Conservation (phyloP, 2,329 filamentous ascomycete species). For the Curvularia sp. region DNA sequence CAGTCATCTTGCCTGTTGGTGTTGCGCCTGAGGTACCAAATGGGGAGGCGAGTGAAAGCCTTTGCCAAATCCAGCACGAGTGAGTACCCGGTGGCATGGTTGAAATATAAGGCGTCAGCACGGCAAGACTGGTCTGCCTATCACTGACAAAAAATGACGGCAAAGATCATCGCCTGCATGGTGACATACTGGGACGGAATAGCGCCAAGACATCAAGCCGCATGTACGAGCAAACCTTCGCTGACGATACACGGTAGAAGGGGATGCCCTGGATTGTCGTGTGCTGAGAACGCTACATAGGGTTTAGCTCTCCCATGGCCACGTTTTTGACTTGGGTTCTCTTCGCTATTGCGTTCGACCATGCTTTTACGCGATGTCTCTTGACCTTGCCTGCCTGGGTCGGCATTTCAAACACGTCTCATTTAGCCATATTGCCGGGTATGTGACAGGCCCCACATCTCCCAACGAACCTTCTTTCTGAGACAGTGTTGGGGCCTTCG, state of each 20-base stretch:
- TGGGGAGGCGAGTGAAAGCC: constrained; percentile 4
- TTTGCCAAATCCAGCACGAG: constrained; percentile 4
- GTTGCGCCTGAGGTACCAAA: constrained; percentile 4
- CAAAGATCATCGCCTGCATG: constrained; percentile 2
- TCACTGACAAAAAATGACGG: background rate
- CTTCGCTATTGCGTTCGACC: constrained; percentile 2
- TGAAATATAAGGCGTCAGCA: constrained; percentile 11
- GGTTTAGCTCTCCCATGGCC: constrained; percentile 8
- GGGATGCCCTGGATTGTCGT: background rate
- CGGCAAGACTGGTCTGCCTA: constrained; percentile 12
- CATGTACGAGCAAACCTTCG: background rate
- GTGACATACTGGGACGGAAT: background rate
- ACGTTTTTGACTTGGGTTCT: constrained; percentile 8
- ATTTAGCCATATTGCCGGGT: constrained; percentile 23
- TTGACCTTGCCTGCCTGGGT: constrained; percentile 10
- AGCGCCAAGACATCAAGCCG: constrained; percentile 5
- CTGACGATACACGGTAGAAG: constrained; percentile 8
- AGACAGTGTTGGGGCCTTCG: constrained; percentile 2
- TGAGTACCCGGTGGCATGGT: constrained; percentile 4
- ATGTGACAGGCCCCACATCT: constrained; percentile 6
- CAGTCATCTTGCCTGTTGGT: constrained; percentile 1
- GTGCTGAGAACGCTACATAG: background rate
- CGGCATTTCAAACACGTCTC: constrained; percentile 10
- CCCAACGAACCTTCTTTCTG: constrained; percentile 6
- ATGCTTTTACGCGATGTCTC: background rate